A percentile compares a stretch with the other conserved stretches of the same genome.
phyloP scores from a whole-genome alignment of 345 rosid species.

The Barbarea vulgaris region DNA sequence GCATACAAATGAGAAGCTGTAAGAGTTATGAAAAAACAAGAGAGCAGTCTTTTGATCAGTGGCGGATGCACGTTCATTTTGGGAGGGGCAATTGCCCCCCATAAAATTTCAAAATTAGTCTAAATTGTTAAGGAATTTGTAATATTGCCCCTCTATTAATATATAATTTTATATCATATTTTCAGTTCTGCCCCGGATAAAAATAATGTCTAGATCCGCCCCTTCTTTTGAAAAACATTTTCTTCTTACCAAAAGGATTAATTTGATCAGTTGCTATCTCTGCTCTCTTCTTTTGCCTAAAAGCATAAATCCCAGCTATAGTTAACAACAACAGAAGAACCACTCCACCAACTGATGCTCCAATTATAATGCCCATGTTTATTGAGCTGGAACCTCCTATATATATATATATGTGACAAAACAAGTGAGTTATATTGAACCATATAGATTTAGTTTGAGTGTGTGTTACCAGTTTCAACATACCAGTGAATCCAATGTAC shows the following conservation, averaged over 20 bases:
- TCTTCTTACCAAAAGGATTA: slow-evolving; percentile 12
- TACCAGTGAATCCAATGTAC: not conserved
- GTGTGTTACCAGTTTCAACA: not conserved
- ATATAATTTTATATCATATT: too few relatives aligned
- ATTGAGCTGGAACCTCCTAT: slow-evolving; percentile 39
- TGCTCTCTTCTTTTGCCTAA: slow-evolving; percentile 10
- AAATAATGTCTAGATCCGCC: too few relatives aligned
- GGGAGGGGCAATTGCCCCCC: too few relatives aligned
- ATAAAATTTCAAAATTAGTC: too few relatives aligned
- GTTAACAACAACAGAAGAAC: not conserved
- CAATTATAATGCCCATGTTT: not conserved
- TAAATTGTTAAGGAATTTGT: too few relatives aligned
- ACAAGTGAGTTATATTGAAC: not conserved
- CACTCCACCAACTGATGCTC: not conserved
- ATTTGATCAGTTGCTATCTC: slow-evolving; percentile 38
- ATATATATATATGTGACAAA: not conserved
- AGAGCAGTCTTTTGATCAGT: too few relatives aligned
- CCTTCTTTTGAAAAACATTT: too few relatives aligned
- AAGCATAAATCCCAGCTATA: slow-evolving; percentile 9
- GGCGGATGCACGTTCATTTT: too few relatives aligned
- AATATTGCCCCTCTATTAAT: too few relatives aligned
- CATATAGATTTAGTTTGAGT: not conserved
- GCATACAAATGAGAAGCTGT: not conserved
- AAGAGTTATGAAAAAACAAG: not conserved
- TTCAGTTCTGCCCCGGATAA: too few relatives aligned